phyloP scores from a whole-genome alignment of 352 stramenopile genomes.

The Pythium plurisporium region DNA sequence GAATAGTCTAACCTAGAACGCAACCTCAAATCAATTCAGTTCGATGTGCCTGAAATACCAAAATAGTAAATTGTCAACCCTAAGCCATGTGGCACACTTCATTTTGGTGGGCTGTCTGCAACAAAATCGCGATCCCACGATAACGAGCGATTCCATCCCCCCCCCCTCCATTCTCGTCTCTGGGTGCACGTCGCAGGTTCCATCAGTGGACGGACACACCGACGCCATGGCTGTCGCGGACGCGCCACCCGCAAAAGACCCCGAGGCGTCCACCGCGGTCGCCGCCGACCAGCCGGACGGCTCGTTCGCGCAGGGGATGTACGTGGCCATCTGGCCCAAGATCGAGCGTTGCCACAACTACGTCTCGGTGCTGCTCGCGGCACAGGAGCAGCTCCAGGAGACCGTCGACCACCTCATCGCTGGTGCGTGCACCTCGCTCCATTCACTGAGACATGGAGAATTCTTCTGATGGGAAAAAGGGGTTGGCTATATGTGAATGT shows the following conservation, averaged over 20 bases:
- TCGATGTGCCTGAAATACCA: no score
- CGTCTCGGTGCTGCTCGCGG: conserved; percentile 58
- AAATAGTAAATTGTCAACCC: no score
- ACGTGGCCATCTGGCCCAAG: conserved; percentile 78
- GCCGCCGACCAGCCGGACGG: not conserved
- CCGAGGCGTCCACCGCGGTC: not conserved
- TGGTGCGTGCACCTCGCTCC: conserved; percentile 24
- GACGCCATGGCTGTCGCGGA: conserved; percentile 11
- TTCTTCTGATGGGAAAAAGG: not conserved
- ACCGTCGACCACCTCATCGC: conserved; percentile 60
- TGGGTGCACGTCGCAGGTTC: conserved; percentile 3
- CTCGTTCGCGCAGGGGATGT: conserved; percentile 71
- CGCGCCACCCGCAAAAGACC: not conserved
- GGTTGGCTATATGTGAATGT: not conserved
- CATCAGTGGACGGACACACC: not conserved
- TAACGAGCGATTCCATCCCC: not conserved
- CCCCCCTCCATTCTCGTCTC: not conserved
- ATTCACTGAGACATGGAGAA: not conserved
- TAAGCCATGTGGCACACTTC: no score
- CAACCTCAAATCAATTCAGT: no score
- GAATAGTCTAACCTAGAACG: no score
- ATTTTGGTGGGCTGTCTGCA: no score
- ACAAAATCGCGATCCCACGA: not conserved
- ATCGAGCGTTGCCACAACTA: conserved; percentile 79
- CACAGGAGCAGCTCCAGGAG: conserved; percentile 66